These are phyloP conservation scores for Colletotrichum eremochloae DNA, from an alignment of 2,329 filamentous ascomycete species.

Conservation along the genomic window DNA sequence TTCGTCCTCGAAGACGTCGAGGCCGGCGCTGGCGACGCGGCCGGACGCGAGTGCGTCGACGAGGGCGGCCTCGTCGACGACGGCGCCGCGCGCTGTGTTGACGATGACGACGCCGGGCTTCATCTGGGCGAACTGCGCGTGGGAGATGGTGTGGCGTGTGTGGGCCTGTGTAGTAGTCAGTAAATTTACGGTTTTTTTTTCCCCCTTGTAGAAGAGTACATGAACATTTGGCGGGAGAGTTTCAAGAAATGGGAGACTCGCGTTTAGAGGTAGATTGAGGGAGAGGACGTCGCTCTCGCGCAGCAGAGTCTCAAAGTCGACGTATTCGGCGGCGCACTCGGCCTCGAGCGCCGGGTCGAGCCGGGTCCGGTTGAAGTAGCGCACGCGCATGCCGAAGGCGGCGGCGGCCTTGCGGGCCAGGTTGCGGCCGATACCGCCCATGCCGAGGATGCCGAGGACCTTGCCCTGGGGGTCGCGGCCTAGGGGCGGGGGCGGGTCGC, in stretches of 20 bases:
- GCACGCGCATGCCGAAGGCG: slow-evolving; percentile 80
- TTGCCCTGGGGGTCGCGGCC: slow-evolving; percentile 87
- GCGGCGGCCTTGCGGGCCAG: slow-evolving; percentile 79
- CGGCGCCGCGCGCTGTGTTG: slow-evolving; percentile 86
- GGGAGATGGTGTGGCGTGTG: slow-evolving; percentile 82
- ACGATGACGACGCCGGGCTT: slow-evolving; percentile 82
- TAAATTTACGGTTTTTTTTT: background rate
- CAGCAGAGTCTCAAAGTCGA: slow-evolving; percentile 80
- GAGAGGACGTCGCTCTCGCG: slow-evolving; percentile 80
- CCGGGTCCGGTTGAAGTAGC: slow-evolving; percentile 79
- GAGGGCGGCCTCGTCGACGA: slow-evolving; percentile 85
- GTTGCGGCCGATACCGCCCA: slow-evolving; percentile 88
- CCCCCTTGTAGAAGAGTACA: background rate
- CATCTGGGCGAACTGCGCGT: slow-evolving; percentile 79
- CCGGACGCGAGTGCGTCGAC: slow-evolving; percentile 79
- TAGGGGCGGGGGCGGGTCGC: slow-evolving; percentile 66
- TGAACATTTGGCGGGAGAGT: background rate
- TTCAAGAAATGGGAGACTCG: slow-evolving; percentile 57
- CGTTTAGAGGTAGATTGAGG: slow-evolving; percentile 85
- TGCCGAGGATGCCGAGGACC: slow-evolving; percentile 83
- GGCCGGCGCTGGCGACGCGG: slow-evolving; percentile 76
- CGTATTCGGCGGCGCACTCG: slow-evolving; percentile 73
- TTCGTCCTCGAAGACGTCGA: slow-evolving; percentile 89
- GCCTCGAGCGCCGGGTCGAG: slow-evolving; percentile 67
- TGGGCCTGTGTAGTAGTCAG: slow-evolving; percentile 55